Evolutionary conservation across 345 rosid species (phyloP).

Genomic region (Salix brachista): DNA sequence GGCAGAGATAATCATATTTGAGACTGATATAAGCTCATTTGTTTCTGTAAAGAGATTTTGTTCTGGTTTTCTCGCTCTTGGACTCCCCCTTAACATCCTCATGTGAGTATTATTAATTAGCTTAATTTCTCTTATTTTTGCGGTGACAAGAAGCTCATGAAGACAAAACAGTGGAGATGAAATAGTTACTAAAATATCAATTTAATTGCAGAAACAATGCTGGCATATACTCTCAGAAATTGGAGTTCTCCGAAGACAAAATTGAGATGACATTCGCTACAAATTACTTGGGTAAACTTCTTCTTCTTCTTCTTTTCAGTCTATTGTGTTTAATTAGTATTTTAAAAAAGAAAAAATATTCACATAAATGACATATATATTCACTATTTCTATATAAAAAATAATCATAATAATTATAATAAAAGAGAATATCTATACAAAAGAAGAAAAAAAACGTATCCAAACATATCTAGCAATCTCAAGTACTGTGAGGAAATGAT

Average conservation of each 20-base stretch:
- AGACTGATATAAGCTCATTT: slow-evolving; percentile 78
- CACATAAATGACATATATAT: no score
- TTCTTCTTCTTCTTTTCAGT: background rate
- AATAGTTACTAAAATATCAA: background rate
- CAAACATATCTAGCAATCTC: background rate
- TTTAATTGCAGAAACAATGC: slow-evolving; percentile 79
- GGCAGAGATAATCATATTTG: slow-evolving; percentile 51
- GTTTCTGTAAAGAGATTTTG: slow-evolving; percentile 73
- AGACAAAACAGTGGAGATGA: background rate
- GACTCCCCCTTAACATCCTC: slow-evolving; percentile 77
- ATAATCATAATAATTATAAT: no score
- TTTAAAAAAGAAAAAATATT: no score
- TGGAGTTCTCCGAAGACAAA: slow-evolving; percentile 94
- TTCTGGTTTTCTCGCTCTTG: slow-evolving; percentile 55
- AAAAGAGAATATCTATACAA: no score
- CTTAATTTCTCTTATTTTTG: background rate
- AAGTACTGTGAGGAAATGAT: background rate
- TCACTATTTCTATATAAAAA: no score
- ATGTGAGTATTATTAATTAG: slow-evolving; percentile 43
- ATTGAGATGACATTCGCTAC: slow-evolving; percentile 93
- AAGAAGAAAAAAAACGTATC: no score
- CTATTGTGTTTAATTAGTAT: no score
- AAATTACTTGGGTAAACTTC: slow-evolving; percentile 65
- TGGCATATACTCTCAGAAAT: slow-evolving; percentile 66
- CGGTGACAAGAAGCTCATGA: background rate